Conservation (phyloP, 306 rosid species). For the Dalbergia cultrata region DNA sequence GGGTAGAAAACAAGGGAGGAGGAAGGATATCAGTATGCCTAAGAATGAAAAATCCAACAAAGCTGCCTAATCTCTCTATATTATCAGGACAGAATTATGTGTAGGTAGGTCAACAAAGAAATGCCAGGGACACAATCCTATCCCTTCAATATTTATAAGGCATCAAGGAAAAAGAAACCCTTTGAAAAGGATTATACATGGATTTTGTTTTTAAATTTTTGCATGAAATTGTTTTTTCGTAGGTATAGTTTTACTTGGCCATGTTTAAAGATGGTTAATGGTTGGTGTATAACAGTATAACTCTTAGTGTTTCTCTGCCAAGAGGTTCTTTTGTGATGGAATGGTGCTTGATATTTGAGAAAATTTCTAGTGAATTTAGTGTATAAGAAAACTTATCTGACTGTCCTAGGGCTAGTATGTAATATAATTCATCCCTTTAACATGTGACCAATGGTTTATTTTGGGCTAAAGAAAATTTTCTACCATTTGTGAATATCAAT, state of each 20-base stretch:
- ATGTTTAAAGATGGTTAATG: neutral
- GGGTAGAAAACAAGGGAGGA: neutral
- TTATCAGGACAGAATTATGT: neutral
- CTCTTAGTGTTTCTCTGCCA: neutral
- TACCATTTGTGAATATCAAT: neutral
- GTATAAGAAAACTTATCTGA: neutral
- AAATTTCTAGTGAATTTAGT: neutral
- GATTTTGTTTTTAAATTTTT: neutral
- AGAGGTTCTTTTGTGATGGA: neutral
- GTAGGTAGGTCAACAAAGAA: neutral
- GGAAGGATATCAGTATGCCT: neutral
- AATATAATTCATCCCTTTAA: conserved; percentile 2
- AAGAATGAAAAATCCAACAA: neutral
- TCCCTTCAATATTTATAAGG: neutral
- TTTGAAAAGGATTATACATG: neutral
- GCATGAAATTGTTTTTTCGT: neutral
- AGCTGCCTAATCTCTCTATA: neutral
- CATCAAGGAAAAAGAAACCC: neutral
- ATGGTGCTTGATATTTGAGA: neutral
- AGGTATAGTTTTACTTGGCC: neutral
- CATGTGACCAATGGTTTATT: neutral
- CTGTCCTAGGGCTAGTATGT: neutral
- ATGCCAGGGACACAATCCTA: neutral
- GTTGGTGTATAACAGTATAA: neutral
- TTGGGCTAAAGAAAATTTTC: neutral